phyloP scores from a whole-genome alignment of 768 basidiomycete genomes.

The Auriscalpium orientale region DNA sequence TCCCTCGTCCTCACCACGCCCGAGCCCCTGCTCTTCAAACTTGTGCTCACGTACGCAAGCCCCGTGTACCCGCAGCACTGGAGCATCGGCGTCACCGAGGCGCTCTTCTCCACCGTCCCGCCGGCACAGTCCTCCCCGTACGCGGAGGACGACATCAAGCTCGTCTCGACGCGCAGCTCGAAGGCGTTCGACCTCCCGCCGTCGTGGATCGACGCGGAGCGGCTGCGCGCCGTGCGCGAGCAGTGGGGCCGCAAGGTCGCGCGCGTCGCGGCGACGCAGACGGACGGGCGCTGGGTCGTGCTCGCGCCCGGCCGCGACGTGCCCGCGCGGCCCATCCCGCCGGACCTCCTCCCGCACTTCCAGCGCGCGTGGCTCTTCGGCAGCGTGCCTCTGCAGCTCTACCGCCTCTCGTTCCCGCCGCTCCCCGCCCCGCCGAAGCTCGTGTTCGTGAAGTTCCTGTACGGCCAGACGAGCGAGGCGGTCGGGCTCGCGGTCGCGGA shows the following conservation, averaged over 20 bases:
- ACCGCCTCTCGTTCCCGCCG: constrained; percentile 60
- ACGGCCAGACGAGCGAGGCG: constrained; percentile 63
- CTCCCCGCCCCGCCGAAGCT: constrained; percentile 47
- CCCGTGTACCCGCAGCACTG: constrained; percentile 80
- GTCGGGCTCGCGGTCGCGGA: constrained; percentile 67
- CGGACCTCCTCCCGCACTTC: constrained; percentile 14
- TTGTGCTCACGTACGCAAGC: constrained; percentile 65
- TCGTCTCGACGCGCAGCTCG: constrained; percentile 47
- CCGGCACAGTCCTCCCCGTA: not conserved
- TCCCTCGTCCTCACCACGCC: constrained; percentile 72
- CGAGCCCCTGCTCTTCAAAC: constrained; percentile 53
- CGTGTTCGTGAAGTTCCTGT: constrained; percentile 61
- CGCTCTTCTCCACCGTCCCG: constrained; percentile 45
- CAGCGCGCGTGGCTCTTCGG: constrained; percentile 9
- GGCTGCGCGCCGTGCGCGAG: constrained; percentile 55
- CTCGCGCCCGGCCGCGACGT: constrained; percentile 45
- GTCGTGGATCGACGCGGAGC: constrained; percentile 64
- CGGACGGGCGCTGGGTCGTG: constrained; percentile 83
- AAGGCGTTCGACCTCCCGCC: constrained; percentile 65
- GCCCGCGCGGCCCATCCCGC: constrained; percentile 17
- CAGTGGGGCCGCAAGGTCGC: constrained; percentile 75
- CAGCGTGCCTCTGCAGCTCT: constrained; percentile 55
- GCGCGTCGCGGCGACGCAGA: constrained; percentile 64
- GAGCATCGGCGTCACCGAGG: constrained; percentile 70
- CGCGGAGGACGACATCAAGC: constrained; percentile 27